phyloP scores from a whole-genome alignment of 2,329 filamentous ascomycete species.

The Tympanopsis confertula region DNA sequence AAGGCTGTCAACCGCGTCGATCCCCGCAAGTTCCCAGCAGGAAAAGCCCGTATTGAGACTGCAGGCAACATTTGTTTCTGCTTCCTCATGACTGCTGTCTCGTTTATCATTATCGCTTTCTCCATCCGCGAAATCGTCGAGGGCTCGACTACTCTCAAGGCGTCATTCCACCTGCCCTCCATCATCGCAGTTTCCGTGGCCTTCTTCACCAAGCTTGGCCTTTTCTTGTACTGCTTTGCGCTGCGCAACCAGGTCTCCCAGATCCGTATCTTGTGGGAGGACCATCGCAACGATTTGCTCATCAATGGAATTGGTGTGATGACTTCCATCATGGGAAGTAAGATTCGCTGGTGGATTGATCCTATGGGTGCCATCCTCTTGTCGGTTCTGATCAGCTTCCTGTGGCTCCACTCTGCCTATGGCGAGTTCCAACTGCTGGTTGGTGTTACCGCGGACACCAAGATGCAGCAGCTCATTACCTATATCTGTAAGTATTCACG shows the following conservation, averaged over 20 bases:
- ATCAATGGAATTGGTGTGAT: slow-evolving; percentile 91
- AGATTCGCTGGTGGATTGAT: slow-evolving; percentile 90
- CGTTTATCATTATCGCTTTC: slow-evolving; percentile 83
- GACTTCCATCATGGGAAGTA: slow-evolving; percentile 80
- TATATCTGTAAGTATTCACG: slow-evolving; percentile 61
- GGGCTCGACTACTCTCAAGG: slow-evolving; percentile 25
- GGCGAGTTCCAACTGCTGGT: slow-evolving; percentile 84
- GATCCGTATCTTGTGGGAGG: slow-evolving; percentile 86
- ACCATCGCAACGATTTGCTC: slow-evolving; percentile 92
- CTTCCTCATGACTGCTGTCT: slow-evolving; percentile 89
- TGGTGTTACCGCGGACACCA: slow-evolving; percentile 73
- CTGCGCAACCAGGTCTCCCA: slow-evolving; percentile 85
- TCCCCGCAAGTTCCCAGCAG: slow-evolving; percentile 73
- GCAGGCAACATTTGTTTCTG: slow-evolving; percentile 94
- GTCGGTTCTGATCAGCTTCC: slow-evolving; percentile 61
- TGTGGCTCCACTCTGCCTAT: slow-evolving; percentile 81
- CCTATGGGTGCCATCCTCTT: slow-evolving; percentile 80
- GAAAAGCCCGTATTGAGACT: slow-evolving; percentile 88
- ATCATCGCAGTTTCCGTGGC: slow-evolving; percentile 77
- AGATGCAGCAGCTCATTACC: slow-evolving; percentile 85
- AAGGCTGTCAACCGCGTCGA: slow-evolving; percentile 84
- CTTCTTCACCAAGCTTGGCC: slow-evolving; percentile 68
- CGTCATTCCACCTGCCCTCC: slow-evolving; percentile 69
- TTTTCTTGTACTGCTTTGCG: slow-evolving; percentile 89
- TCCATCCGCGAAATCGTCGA: slow-evolving; percentile 59